These are phyloP conservation scores for Microbotryomycetes sp. DNA, from an alignment of 1,284 basidiomycete species.

Conservation along the genomic window DNA sequence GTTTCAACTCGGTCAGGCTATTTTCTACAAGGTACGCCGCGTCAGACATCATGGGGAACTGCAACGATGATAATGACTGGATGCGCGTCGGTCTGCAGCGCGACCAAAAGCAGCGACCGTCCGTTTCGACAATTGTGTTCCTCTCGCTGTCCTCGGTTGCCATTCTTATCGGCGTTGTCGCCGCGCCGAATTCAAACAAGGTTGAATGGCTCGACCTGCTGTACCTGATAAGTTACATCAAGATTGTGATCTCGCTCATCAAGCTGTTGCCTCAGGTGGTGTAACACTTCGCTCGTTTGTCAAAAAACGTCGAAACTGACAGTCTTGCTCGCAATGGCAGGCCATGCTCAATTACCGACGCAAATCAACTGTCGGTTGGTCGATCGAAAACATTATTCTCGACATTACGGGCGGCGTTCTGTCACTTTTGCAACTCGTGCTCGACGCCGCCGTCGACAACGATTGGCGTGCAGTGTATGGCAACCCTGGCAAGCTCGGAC, in stretches of 20 bases:
- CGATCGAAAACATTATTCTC: constrained; percentile 42
- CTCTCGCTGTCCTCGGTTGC: constrained; percentile 45
- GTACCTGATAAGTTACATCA: constrained; percentile 39
- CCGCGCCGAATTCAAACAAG: constrained; percentile 55
- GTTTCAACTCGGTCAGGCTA: constrained; percentile 21
- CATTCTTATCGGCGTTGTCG: constrained; percentile 69
- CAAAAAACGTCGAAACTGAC: too few species aligned
- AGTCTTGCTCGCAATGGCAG: constrained; percentile 32
- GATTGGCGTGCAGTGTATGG: constrained; percentile 34
- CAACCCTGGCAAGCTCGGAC: constrained; percentile 40
- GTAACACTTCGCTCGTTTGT: too few species aligned
- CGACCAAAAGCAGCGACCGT: constrained; percentile 9
- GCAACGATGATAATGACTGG: too few species aligned
- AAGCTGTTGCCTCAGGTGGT: constrained; percentile 42
- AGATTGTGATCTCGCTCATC: constrained; percentile 40
- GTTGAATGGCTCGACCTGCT: constrained; percentile 33
- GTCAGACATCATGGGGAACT: too few species aligned
- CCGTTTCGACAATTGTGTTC: constrained; percentile 1
- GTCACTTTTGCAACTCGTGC: constrained; percentile 36
- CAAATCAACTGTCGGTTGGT: constrained; percentile 41
- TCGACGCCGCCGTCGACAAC: constrained; percentile 36
- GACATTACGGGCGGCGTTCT: constrained; percentile 41
- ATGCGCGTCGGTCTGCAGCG: constrained; percentile 4
- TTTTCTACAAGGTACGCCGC: constrained; percentile 51
- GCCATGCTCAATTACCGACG: constrained; percentile 39